These are phyloP conservation scores for Ehretia macrophylla DNA, from an alignment of 257 asterid genomes.

Conservation along the genomic window DNA sequence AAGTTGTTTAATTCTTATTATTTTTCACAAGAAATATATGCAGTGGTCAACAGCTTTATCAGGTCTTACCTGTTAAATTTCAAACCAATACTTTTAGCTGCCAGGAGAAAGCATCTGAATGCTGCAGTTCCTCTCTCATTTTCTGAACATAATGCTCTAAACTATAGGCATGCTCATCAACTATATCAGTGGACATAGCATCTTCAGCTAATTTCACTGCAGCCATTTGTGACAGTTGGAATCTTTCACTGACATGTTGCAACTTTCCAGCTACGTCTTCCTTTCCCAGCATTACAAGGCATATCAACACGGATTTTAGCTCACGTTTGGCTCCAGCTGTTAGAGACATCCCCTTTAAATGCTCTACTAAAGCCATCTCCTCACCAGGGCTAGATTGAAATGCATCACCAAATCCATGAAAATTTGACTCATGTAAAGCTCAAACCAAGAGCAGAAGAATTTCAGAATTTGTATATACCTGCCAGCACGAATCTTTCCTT, in stretches of 20 bases:
- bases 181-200: slow-evolving; percentile 31
- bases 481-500: slow-evolving; percentile 96
- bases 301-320: slow-evolving; percentile 55
- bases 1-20: no score
- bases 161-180: slow-evolving; percentile 47
- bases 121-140: slow-evolving; percentile 40
- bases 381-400: slow-evolving; percentile 68
- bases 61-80: slow-evolving; percentile 10
- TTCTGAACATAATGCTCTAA: slow-evolving; percentile 53
- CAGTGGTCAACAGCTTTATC: neutral
- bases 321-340: slow-evolving; percentile 69
- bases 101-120: slow-evolving; percentile 75
- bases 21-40: neutral
- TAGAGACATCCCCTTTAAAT: slow-evolving; percentile 78
- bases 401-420: slow-evolving; percentile 4
- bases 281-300: slow-evolving; percentile 73
- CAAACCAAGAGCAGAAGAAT: neutral
- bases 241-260: slow-evolving; percentile 58
- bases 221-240: slow-evolving; percentile 78
- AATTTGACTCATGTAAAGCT: neutral
- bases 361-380: slow-evolving; percentile 86
- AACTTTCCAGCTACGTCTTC: slow-evolving; percentile 71
- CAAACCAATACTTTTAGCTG: slow-evolving; percentile 51
- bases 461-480: slow-evolving; percentile 44
- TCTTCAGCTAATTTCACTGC: slow-evolving; percentile 75